Evolutionary conservation across 306 rosid genomes (phyloP).

Genomic region (Morella rubra): DNA sequence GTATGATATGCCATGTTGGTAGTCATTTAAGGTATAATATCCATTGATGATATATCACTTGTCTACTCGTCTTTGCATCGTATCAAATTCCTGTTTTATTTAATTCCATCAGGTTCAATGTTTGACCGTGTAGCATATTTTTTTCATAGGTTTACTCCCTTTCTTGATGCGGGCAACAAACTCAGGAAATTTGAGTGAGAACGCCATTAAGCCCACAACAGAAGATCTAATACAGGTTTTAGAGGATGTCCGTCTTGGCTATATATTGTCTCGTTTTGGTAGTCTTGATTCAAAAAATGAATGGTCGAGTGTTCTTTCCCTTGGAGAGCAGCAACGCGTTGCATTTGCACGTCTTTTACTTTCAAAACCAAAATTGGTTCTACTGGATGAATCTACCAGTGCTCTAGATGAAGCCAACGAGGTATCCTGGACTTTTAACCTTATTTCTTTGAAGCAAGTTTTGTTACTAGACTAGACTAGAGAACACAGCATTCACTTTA

Average conservation of each 20-base stretch:
- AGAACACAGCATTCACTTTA: not conserved
- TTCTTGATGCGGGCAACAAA: conserved; percentile 55
- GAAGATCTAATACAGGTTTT: conserved; percentile 71
- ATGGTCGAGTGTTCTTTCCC: conserved; percentile 97
- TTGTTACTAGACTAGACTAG: not conserved
- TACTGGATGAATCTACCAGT: conserved; percentile 89
- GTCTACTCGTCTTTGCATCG: not conserved
- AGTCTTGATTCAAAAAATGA: conserved; percentile 72
- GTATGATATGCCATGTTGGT: not conserved
- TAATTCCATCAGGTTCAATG: conserved; percentile 12
- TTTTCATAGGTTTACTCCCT: conserved; percentile 62
- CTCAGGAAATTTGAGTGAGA: conserved; percentile 36
- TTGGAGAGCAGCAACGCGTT: conserved; percentile 98
- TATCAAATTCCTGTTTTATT: not conserved
- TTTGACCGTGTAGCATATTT: conserved; percentile 22
- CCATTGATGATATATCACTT: not conserved
- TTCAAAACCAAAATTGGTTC: conserved; percentile 71
- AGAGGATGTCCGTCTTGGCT: conserved; percentile 78
- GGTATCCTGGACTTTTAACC: conserved; percentile 47
- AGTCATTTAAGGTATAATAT: not conserved
- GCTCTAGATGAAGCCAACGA: conserved; percentile 95
- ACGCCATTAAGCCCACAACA: conserved; percentile 56
- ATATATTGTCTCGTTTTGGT: conserved; percentile 69
- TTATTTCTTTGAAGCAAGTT: conserved; percentile 9
- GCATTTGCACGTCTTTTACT: conserved; percentile 93